These are phyloP conservation scores for Nakataea oryzae DNA, from an alignment of 2,329 filamentous ascomycete genomes.

Conservation along the genomic window DNA sequence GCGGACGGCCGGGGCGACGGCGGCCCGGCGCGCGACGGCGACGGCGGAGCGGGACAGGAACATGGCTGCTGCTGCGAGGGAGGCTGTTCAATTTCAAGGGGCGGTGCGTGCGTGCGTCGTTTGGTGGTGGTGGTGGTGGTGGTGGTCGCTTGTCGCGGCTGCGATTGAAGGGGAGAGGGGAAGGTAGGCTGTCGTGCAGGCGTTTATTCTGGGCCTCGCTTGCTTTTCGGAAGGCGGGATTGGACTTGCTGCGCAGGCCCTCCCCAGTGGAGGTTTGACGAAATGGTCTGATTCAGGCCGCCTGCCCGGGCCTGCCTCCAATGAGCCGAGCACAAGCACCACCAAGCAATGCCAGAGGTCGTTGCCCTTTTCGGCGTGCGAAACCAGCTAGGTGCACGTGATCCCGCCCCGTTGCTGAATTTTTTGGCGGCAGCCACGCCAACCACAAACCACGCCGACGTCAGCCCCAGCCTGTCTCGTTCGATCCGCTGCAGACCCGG, in stretches of 20 bases:
- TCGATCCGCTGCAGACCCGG: neutral
- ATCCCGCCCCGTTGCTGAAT: neutral
- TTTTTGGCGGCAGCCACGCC: too few species aligned
- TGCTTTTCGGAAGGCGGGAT: constrained; percentile 1
- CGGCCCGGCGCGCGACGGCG: constrained; percentile 49
- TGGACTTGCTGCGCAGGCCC: neutral
- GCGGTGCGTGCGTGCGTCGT: too few species aligned
- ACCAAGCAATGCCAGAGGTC: constrained; percentile 3
- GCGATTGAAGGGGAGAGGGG: neutral
- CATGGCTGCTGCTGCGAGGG: too few species aligned
- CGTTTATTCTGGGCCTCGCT: neutral
- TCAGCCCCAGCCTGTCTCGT: neutral
- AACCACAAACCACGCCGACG: too few species aligned
- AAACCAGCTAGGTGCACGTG: neutral
- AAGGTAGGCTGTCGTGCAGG: neutral
- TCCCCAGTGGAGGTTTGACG: constrained; percentile 8
- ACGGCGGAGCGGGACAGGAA: constrained; percentile 55
- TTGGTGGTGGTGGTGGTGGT: constrained; percentile 14
- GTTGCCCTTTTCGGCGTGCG: constrained; percentile 5
- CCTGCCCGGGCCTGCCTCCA: neutral
- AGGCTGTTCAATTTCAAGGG: too few species aligned
- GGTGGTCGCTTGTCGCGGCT: constrained; percentile 8
- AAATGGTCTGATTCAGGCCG: constrained; percentile 12
- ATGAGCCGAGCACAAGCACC: constrained; percentile 9
- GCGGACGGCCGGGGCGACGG: constrained; percentile 39